Conservation (phyloP, 164 flowering plant genomes). For the Vitis vinifera region DNA sequence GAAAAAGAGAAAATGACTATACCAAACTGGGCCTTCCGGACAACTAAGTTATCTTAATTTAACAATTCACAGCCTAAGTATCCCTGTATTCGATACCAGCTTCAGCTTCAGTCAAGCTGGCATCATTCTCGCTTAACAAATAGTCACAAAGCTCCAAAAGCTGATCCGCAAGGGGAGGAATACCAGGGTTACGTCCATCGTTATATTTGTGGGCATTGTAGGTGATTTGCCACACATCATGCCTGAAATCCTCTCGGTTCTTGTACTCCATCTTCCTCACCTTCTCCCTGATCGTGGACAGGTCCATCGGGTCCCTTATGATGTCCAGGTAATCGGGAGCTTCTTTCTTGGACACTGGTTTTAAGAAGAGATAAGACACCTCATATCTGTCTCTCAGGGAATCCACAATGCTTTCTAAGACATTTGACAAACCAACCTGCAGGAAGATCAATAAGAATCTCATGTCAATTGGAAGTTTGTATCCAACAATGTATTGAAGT, state of each 20-base stretch:
- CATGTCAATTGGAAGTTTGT: neutral
- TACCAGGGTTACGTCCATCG: constrained; percentile 73
- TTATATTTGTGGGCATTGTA: constrained; percentile 83
- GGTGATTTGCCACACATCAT: constrained; percentile 87
- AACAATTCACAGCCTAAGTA: neutral
- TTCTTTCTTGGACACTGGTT: constrained; percentile 87
- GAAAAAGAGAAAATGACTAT: neutral
- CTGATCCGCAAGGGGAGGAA: constrained; percentile 98
- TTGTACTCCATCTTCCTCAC: constrained; percentile 80
- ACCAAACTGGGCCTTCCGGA: constrained; percentile 33
- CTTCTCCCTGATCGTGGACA: constrained; percentile 82
- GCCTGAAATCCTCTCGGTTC: constrained; percentile 70
- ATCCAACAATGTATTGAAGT: neutral
- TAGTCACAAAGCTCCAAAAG: constrained; percentile 82
- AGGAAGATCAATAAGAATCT: neutral
- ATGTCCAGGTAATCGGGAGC: constrained; percentile 86
- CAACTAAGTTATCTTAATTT: neutral
- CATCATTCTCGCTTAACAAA: constrained; percentile 43
- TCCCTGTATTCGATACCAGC: constrained; percentile 49
- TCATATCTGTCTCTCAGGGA: constrained; percentile 45
- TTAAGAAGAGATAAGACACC: constrained; percentile 74
- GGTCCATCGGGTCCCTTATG: constrained; percentile 79
- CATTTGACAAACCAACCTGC: constrained; percentile 88
- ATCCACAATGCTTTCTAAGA: constrained; percentile 73
- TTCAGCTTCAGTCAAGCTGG: constrained; percentile 64